phyloP scores from a whole-genome alignment of 2,329 filamentous ascomycete species.

The Calonectria hongkongensis region DNA sequence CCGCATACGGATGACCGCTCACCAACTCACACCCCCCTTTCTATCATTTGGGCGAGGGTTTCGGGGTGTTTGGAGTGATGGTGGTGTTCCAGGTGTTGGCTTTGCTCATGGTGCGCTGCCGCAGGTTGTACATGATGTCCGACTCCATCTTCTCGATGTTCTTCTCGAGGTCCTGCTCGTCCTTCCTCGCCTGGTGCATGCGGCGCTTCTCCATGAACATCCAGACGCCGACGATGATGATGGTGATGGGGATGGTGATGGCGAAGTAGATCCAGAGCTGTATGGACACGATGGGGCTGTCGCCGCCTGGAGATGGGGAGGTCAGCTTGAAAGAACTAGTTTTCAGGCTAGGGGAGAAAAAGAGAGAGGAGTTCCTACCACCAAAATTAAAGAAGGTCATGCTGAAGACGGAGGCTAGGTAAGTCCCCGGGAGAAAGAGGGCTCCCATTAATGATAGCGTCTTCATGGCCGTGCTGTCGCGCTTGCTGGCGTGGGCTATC shows the following conservation, averaged over 20 bases:
- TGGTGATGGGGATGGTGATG: constrained; percentile 75
- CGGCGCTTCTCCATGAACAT: constrained; percentile 71
- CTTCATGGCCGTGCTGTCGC: constrained; percentile 79
- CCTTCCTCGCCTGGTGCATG: constrained; percentile 67
- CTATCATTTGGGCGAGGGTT: background rate
- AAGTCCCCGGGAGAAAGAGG: constrained; percentile 78
- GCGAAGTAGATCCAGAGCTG: constrained; percentile 79
- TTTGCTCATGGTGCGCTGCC: constrained; percentile 75
- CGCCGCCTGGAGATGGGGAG: constrained; percentile 46
- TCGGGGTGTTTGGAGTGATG: constrained; percentile 55
- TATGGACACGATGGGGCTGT: constrained; percentile 67
- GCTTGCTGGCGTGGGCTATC: constrained; percentile 76
- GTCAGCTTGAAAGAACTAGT: background rate
- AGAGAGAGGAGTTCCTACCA: constrained; percentile 59
- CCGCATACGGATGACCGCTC: background rate
- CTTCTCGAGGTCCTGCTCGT: constrained; percentile 72
- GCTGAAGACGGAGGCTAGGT: constrained; percentile 77
- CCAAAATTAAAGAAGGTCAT: constrained; percentile 82
- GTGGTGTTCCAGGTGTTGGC: constrained; percentile 72
- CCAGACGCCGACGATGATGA: constrained; percentile 73
- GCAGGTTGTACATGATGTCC: constrained; percentile 74
- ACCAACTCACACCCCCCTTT: background rate
- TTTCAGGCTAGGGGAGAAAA: too few species aligned
- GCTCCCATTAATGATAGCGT: constrained; percentile 78
- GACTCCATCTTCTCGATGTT: constrained; percentile 75